Evolutionary conservation across 495 filamentous ascomycete species (phyloP).

Genomic region (Emericellopsis terricola): DNA sequence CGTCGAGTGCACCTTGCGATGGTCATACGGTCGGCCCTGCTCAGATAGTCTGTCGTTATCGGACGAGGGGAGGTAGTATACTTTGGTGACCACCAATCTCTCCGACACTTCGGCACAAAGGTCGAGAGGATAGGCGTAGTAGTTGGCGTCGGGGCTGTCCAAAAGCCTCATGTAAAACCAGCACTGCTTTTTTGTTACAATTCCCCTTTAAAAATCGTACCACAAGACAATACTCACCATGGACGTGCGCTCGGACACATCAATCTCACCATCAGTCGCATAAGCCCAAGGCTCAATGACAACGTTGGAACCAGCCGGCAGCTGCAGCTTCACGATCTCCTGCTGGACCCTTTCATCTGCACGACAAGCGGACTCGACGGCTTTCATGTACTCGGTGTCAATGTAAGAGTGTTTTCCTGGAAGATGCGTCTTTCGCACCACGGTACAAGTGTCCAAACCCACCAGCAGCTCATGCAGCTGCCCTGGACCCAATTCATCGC

Average conservation of each 20-base stretch:
- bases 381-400: conserved; percentile 1
- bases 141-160: conserved; percentile 9
- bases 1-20: conserved; percentile 49
- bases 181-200: not conserved
- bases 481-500: not conserved
- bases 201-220: no score
- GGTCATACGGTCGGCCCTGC: conserved; percentile 28
- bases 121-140: conserved; percentile 7
- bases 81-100: not conserved
- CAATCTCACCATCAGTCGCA: conserved; percentile 3
- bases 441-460: conserved; percentile 23
- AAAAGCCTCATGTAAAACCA: conserved; percentile 3
- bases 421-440: conserved; percentile 73
- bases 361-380: conserved; percentile 70
- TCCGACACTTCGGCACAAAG: conserved; percentile 1
- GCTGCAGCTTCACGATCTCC: conserved; percentile 2
- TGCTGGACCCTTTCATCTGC: conserved; percentile 24
- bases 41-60: conserved; percentile 18
- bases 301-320: conserved; percentile 19
- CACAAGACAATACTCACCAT: conserved; percentile 2
- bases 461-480: not conserved
- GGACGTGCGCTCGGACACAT: not conserved
- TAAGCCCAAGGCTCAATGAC: conserved; percentile 46
- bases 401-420: conserved; percentile 32
- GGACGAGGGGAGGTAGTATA: not conserved